A percentile compares a stretch with the other conserved stretches of the same genome.
These are phyloP conservation scores for Tuber calosporum DNA, from an alignment of 495 filamentous ascomycete species.

Conservation along the genomic window DNA sequence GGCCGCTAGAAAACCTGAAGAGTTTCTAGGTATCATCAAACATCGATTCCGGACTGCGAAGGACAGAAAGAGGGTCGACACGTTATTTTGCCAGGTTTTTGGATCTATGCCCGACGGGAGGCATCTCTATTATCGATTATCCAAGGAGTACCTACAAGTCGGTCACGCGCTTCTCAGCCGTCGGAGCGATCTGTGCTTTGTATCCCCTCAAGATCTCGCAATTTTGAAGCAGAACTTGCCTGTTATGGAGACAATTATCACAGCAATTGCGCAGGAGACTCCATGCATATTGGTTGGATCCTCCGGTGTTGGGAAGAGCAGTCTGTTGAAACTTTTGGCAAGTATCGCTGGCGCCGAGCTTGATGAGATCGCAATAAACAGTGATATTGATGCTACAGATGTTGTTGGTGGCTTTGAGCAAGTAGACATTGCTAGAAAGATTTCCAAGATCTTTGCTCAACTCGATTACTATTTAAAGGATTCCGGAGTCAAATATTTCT, in stretches of 20 bases:
- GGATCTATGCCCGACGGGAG: conserved; percentile 41
- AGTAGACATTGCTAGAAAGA: conserved; percentile 65
- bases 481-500: conserved; percentile 50
- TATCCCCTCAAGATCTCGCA: conserved; percentile 51
- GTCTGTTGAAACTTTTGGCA: conserved; percentile 69
- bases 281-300: conserved; percentile 83
- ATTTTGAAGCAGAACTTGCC: conserved; percentile 54
- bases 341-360: conserved; percentile 63
- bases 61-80: conserved; percentile 58
- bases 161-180: conserved; percentile 65
- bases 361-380: conserved; percentile 73
- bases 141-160: conserved; percentile 63
- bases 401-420: conserved; percentile 96
- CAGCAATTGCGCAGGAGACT: conserved; percentile 76
- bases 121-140: conserved; percentile 56
- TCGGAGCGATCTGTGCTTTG: conserved; percentile 52
- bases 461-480: conserved; percentile 52
- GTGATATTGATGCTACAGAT: conserved; percentile 93
- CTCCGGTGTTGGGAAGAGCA: conserved; percentile 80
- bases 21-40: conserved; percentile 75
- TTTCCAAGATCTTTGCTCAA: conserved; percentile 51
- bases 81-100: conserved; percentile 57
- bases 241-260: conserved; percentile 74
- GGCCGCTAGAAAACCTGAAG: conserved; percentile 49
- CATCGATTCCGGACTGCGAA: conserved; percentile 71